phyloP scores from a whole-genome alignment of 2,329 filamentous ascomycete genomes.

The Diaporthe aspalathi region DNA sequence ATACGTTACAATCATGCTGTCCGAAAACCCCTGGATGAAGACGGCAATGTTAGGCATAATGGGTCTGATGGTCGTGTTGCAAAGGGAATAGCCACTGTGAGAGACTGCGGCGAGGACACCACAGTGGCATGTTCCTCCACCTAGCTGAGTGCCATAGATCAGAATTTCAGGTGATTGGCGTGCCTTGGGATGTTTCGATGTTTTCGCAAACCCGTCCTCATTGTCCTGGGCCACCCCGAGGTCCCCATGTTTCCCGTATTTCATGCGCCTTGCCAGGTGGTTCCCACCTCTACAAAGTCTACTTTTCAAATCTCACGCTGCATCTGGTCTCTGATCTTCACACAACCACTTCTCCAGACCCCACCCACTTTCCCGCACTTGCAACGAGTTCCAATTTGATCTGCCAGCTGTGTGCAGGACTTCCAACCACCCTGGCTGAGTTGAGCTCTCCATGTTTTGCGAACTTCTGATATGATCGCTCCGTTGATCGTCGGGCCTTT shows the following conservation, averaged over 20 bases:
- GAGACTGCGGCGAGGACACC: background rate
- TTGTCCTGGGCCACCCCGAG: too few relatives aligned
- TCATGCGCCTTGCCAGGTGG: too few relatives aligned
- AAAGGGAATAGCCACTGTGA: slow-evolving; percentile 77
- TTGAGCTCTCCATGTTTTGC: too few relatives aligned
- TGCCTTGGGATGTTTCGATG: background rate
- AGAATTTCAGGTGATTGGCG: background rate
- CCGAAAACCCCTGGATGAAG: slow-evolving; percentile 97
- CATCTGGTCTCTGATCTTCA: background rate
- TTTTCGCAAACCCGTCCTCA: background rate
- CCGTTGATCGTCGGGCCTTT: too few relatives aligned
- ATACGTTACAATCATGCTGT: slow-evolving; percentile 95
- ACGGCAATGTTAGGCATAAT: slow-evolving; percentile 94
- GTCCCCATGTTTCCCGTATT: background rate
- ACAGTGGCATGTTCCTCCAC: background rate
- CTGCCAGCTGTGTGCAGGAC: too few relatives aligned
- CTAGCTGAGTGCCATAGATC: background rate
- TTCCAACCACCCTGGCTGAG: too few relatives aligned
- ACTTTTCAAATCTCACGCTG: background rate
- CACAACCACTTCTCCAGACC: too few relatives aligned
- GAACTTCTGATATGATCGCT: too few relatives aligned
- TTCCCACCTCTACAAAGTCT: background rate
- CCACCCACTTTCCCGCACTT: too few relatives aligned
- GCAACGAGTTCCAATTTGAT: too few relatives aligned
- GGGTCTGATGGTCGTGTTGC: slow-evolving; percentile 92